Conservation (phyloP, 2,329 filamentous ascomycete species). For the Penicillium vulpinum region DNA sequence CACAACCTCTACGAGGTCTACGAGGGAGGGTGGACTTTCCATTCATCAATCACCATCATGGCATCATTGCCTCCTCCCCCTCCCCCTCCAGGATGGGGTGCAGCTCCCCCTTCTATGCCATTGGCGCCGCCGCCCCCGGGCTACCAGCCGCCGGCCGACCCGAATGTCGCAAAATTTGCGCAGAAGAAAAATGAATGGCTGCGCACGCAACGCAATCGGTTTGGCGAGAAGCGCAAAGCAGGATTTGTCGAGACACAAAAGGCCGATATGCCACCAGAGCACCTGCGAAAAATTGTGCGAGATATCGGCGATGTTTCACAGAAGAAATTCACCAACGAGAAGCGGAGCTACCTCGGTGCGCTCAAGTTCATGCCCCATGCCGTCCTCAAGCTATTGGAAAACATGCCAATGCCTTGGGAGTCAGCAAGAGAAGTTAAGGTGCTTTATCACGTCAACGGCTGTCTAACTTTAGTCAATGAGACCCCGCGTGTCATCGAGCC, state of each 20-base stretch:
- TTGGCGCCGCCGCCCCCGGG: slow-evolving; percentile 78
- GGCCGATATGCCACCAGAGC: slow-evolving; percentile 97
- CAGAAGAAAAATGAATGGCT: slow-evolving; percentile 99
- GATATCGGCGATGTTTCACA: slow-evolving; percentile 99
- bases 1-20: slow-evolving; percentile 27
- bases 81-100: slow-evolving; percentile 66
- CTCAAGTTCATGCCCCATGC: slow-evolving; percentile 99
- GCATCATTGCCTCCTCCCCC: slow-evolving; percentile 64
- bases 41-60: slow-evolving; percentile 47
- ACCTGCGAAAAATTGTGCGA: slow-evolving; percentile 95
- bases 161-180: slow-evolving; percentile 88
- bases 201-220: slow-evolving; percentile 83
- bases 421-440: slow-evolving; percentile 95
- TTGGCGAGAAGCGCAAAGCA: slow-evolving; percentile 93
- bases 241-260: slow-evolving; percentile 98
- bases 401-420: slow-evolving; percentile 99
- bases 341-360: slow-evolving; percentile 94
- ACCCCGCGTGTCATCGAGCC: slow-evolving; percentile 95
- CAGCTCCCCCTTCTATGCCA: slow-evolving; percentile 54
- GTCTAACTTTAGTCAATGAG: slow-evolving; percentile 94
- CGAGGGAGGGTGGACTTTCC: too few species aligned
- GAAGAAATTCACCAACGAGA: slow-evolving; percentile 98
- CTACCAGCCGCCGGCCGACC: slow-evolving; percentile 76
- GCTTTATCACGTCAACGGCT: slow-evolving; percentile 96
- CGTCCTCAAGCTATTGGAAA: slow-evolving; percentile 93